Percentiles rank a stretch among this genome's conserved stretches.
These are phyloP conservation scores for Rutstroemia sp. DNA, from an alignment of 2,329 filamentous ascomycete genomes.

Conservation along the genomic window DNA sequence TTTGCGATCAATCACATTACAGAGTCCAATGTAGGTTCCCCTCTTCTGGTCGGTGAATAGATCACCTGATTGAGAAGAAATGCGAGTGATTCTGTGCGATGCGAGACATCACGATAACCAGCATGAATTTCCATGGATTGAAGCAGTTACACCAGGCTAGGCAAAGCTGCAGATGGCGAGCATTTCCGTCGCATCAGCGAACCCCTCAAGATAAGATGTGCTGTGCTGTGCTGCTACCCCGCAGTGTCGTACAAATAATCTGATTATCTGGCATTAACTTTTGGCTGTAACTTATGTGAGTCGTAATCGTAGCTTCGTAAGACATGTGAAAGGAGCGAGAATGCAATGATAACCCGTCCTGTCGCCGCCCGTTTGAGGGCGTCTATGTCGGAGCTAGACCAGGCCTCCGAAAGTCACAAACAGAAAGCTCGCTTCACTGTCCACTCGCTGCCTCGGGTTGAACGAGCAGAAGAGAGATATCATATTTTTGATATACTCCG, in stretches of 20 bases:
- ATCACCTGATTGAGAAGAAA: constrained; percentile 19
- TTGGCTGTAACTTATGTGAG: too few relatives aligned
- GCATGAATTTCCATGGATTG: constrained; percentile 5
- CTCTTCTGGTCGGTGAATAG: background rate
- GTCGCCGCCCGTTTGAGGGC: background rate
- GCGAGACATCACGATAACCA: constrained; percentile 16
- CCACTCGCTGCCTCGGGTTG: background rate
- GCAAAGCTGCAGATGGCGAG: background rate
- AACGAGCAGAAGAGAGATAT: too few relatives aligned
- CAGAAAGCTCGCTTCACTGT: too few relatives aligned
- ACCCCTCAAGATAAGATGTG: background rate
- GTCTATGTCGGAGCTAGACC: background rate
- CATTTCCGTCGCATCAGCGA: background rate
- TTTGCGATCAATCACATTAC: too few relatives aligned
- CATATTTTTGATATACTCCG: too few relatives aligned
- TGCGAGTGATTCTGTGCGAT: constrained; percentile 16
- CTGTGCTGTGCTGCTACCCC: background rate
- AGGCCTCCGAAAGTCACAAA: background rate
- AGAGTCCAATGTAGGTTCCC: too few relatives aligned
- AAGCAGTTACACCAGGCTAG: constrained; percentile 11
- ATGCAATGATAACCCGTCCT: background rate
- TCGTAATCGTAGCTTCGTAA: background rate
- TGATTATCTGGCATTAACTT: constrained; percentile 9
- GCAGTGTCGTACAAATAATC: background rate
- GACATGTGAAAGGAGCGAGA: background rate